These are phyloP conservation scores for Dothiorella sarmentorum DNA, from an alignment of 2,329 filamentous ascomycete genomes.

Conservation along the genomic window DNA sequence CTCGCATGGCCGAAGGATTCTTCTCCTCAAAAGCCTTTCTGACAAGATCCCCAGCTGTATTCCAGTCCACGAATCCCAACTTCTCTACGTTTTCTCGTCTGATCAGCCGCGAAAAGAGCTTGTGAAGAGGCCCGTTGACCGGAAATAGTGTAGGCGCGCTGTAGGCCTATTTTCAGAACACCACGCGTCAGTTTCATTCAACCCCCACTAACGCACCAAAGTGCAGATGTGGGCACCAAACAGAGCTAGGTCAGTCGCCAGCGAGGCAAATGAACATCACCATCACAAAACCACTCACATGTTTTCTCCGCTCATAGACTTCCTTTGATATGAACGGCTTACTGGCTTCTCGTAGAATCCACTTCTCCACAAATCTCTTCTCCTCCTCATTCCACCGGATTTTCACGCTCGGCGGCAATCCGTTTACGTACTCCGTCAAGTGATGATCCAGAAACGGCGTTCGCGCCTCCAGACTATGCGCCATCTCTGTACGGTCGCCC, in stretches of 20 bases:
- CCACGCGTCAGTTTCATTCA: background rate
- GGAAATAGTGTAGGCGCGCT: conserved; percentile 45
- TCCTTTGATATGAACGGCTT: conserved; percentile 52
- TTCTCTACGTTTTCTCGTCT: conserved; percentile 28
- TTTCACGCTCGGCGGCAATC: conserved; percentile 37
- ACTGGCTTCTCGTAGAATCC: conserved; percentile 50
- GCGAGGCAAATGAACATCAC: background rate
- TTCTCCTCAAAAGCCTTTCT: conserved; percentile 23
- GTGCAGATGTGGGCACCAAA: too few relatives aligned
- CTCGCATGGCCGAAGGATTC: conserved; percentile 36
- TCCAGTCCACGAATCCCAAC: conserved; percentile 36
- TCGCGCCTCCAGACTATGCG: conserved; percentile 40
- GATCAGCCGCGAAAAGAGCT: conserved; percentile 29
- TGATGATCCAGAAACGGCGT: conserved; percentile 42
- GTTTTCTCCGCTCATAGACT: conserved; percentile 49
- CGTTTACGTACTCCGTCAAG: conserved; percentile 39
- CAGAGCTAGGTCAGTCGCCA: background rate
- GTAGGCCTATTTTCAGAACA: conserved; percentile 34
- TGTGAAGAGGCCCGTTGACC: conserved; percentile 44
- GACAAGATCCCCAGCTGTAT: conserved; percentile 17
- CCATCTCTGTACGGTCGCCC: conserved; percentile 47
- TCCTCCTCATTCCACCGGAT: conserved; percentile 30
- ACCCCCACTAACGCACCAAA: background rate
- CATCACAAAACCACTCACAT: conserved; percentile 23
- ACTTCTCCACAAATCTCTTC: conserved; percentile 43